Percentiles rank a stretch among this genome's conserved stretches.
Evolutionary conservation across 768 basidiomycete species (phyloP).

Genomic region (Amanita muscaria): DNA sequence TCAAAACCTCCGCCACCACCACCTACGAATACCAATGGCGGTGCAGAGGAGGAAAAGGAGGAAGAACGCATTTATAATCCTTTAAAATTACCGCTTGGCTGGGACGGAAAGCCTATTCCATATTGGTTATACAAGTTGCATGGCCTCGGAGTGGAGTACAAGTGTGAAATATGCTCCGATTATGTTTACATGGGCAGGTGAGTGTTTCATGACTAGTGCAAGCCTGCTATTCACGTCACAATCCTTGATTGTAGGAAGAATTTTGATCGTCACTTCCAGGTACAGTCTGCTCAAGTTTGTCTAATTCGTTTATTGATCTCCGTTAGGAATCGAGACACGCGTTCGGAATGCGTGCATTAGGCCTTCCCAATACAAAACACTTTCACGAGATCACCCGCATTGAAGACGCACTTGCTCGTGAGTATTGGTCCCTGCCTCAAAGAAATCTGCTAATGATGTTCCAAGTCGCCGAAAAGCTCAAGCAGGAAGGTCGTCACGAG

Average conservation of each 20-base stretch:
- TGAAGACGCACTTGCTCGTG: conserved; percentile 89
- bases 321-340: conserved; percentile 88
- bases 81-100: conserved; percentile 89
- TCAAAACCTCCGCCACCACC: conserved; percentile 39
- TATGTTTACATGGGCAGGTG: conserved; percentile 95
- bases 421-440: conserved; percentile 24
- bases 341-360: conserved; percentile 96
- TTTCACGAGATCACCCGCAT: conserved; percentile 98
- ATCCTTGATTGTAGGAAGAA: conserved; percentile 59
- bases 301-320: background rate
- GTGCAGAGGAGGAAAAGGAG: conserved; percentile 74
- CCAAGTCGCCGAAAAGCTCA: conserved; percentile 98
- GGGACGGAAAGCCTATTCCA: conserved; percentile 99
- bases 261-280: conserved; percentile 94
- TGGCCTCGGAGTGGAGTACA: conserved; percentile 95
- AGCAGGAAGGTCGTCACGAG: conserved; percentile 92
- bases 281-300: conserved; percentile 19
- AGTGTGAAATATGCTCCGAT: conserved; percentile 96
- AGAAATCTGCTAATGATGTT: background rate
- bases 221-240: conserved; percentile 6
- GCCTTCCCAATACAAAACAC: conserved; percentile 96
- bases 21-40: conserved; percentile 34
- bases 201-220: conserved; percentile 14
- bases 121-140: conserved; percentile 99
- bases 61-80: conserved; percentile 98